Evolutionary conservation across 768 basidiomycete species (phyloP).

Genomic region (Paxillus ammoniavirescens): DNA sequence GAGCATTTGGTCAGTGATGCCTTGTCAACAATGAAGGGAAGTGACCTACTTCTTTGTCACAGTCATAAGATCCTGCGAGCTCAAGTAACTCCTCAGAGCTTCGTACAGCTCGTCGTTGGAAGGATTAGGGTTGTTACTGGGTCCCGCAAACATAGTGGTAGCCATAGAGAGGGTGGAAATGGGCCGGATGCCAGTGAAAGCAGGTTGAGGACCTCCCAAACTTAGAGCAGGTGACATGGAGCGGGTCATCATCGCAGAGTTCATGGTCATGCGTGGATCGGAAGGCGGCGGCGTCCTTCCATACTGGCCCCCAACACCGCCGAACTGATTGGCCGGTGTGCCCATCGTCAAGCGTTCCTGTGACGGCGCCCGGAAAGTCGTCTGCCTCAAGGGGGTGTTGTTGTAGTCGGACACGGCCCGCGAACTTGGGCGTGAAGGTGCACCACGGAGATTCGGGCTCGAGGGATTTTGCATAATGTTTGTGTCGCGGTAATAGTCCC

Average conservation of each 20-base stretch:
- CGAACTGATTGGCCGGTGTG: constrained; percentile 36
- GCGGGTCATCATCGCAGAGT: constrained; percentile 43
- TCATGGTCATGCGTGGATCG: constrained; percentile 45
- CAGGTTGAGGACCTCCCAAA: constrained; percentile 27
- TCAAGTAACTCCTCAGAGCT: constrained; percentile 54
- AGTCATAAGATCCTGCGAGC: constrained; percentile 69
- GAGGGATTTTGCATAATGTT: constrained; percentile 39
- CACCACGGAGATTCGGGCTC: constrained; percentile 27
- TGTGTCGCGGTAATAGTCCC: constrained; percentile 62
- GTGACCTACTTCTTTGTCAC: constrained; percentile 62
- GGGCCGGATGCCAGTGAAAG: constrained; percentile 37
- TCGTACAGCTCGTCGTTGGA: constrained; percentile 59
- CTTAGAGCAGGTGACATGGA: constrained; percentile 33
- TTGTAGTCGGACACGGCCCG: constrained; percentile 31
- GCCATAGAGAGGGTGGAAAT: constrained; percentile 63
- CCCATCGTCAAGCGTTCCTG: constrained; percentile 40
- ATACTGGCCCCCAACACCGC: constrained; percentile 36
- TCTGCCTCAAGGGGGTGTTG: constrained; percentile 23
- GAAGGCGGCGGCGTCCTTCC: constrained; percentile 41
- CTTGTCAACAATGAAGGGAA: background rate
- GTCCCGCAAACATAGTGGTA: constrained; percentile 50
- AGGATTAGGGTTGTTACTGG: constrained; percentile 54
- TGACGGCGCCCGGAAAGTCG: constrained; percentile 26
- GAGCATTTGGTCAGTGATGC: constrained; percentile 1
- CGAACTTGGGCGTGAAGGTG: constrained; percentile 31